These are phyloP conservation scores for Primulina huaijiensis DNA, from an alignment of 257 asterid species.

Conservation along the genomic window DNA sequence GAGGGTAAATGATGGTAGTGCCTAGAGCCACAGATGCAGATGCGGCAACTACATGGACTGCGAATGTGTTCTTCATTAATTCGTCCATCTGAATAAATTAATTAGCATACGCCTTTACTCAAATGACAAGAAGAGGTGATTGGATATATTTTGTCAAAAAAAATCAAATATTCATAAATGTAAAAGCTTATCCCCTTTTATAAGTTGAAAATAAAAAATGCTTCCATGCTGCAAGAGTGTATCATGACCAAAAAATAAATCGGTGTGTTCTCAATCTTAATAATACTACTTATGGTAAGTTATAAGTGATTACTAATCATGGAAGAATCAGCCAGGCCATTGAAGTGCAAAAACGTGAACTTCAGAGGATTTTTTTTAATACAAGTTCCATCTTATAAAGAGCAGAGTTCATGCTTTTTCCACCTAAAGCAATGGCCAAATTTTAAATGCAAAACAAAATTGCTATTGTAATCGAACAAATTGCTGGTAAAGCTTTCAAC, in stretches of 20 bases:
- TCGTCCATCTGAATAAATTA: constrained; percentile 54
- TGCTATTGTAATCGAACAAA: no score
- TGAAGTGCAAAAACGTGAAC: no score
- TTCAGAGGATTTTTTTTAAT: no score
- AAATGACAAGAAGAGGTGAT: neutral
- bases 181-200: neutral
- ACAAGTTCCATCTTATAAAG: no score
- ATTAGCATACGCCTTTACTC: neutral
- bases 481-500: no score
- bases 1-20: constrained; percentile 65
- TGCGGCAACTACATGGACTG: constrained; percentile 67
- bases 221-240: neutral
- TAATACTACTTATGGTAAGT: neutral
- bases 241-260: neutral
- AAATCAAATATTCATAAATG: neutral
- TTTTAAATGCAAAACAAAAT: no score
- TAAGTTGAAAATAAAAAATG: neutral
- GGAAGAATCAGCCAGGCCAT: no score
- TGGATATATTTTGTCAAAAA: neutral
- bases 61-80: constrained; percentile 51
- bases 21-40: constrained; percentile 62
- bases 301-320: neutral
- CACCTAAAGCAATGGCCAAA: no score
- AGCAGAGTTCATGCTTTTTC: no score
- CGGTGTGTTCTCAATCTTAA: neutral